Evolutionary conservation across 768 basidiomycete genomes (phyloP), one percentile per base, ranked within the genome.

Genomic region (Gloeopeniophorella convolvens): DNA sequence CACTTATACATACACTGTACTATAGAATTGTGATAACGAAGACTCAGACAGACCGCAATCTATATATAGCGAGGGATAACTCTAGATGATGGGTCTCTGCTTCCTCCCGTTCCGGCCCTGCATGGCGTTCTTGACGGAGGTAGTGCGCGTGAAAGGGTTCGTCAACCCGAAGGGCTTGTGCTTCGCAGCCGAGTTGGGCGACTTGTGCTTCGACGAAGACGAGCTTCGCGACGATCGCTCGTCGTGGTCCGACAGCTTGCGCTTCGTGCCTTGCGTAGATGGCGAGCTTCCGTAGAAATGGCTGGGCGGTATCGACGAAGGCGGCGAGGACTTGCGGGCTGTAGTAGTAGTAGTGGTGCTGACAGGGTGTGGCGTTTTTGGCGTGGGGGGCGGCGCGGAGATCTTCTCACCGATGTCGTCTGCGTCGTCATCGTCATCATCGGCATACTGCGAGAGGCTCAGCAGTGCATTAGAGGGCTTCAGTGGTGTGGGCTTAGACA

Each of bases 371-470:
- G 43, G 9, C 36, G 26, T 41, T 40, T 46, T 48, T 27, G 40
- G 28, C 12, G 34, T 5, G 27, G 41, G 16, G n/a, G 45, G 27
- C 10, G 43, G 26, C 36, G 42, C 32, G 27, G 60, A 45, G 3
- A 68, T 59, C 40, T 60, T 63, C 59, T 68, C 66, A 10, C 65
- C 66, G 1, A 62, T 43, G 41, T 65, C 65, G 32, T 61, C 53
- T 21, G 61, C 58, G 32, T 65, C 68, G 9, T 65, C 63, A 41
- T 66, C 62, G 13, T 69, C 69, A 26, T 73, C 72, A n/a, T 74
- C 71, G 16, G 59, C 60, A 49, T 76, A 77, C 55, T 68, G 67
- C 1, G 66, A 54, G 23, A 76, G 68, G 42, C 69, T 68, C 47
- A 58, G 51, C 11, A 74, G 62, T 31, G 72, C 71, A 16, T 63